Evolutionary conservation across 2,329 filamentous ascomycete species (phyloP), one percentile per base, ranked within the genome.

Genomic region (Alternaria brassicae): DNA sequence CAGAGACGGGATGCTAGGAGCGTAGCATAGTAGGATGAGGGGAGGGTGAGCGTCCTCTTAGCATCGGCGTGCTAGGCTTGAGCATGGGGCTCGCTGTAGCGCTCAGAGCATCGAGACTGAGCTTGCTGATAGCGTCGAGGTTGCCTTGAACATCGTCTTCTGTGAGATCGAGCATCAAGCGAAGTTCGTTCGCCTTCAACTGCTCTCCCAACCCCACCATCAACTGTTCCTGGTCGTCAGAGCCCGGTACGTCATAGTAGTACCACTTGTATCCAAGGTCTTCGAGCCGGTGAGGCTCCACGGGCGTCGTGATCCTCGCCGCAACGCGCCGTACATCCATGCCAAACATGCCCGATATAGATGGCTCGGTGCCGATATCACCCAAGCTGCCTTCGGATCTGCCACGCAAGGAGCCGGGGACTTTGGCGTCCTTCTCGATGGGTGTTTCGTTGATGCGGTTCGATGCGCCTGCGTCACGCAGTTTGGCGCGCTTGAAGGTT

Each of bases 41-140:
- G 17, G 69, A 73, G 12, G 74, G 74, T 7, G 70, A 73, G 7
- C 75, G 65, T 13, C 75, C 75, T 42, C 75, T 59, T 12, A 78
- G 62, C 28, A 75, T 74, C 1, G 75, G 75, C 21, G 72, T 73
- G 60, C 71, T 76, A 19, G 75, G 74, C 37, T 67, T 58, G 17
- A 78, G 67, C 73, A 78, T 69, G 4, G 75, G 75, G 40, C 74
- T 77, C 21, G 74, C 74, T 4, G 75, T 72, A 7, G 75, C 71
- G 47, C 72, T 73, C 66, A 76, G 15, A 3, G 74, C 74, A 60
- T 78, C 73, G 19, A 77, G 67, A 53, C 74, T 77, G 45, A 78
- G 66, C 65, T 75, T 72, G 66, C 73, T 76, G 53, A 78, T 78
- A 9, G 70, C 72, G 30, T 77, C 72, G 3, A 78, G 63, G 25